Conservation (phyloP, 768 basidiomycete genomes). For the Boletus rufocinnamomeus region DNA sequence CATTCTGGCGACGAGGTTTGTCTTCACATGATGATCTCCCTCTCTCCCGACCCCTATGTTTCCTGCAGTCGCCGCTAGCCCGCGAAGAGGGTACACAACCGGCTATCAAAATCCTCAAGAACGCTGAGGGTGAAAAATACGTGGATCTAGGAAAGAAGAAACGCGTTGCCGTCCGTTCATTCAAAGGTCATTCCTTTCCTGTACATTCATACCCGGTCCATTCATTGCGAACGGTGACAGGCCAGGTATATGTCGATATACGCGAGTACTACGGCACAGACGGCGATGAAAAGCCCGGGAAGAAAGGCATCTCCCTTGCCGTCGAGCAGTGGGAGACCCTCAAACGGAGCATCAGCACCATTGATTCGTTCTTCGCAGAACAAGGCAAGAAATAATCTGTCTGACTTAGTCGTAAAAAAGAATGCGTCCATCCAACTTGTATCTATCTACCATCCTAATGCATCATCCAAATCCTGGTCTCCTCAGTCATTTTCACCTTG, state of each 20-base stretch:
- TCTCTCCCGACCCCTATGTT: slow-evolving; percentile 20
- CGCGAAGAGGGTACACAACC: slow-evolving; percentile 3
- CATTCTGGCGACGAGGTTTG: slow-evolving; percentile 9
- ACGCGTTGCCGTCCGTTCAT: slow-evolving; percentile 56
- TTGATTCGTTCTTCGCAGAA: slow-evolving; percentile 53
- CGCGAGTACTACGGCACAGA: slow-evolving; percentile 67
- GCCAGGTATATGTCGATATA: slow-evolving; percentile 62
- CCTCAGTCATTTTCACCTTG: background rate
- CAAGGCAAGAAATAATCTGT: slow-evolving; percentile 22
- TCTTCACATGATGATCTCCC: background rate
- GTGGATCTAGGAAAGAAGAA: slow-evolving; percentile 73
- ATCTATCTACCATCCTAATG: slow-evolving; percentile 7
- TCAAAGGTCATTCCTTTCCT: slow-evolving; percentile 42
- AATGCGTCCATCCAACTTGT: background rate
- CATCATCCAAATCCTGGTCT: background rate
- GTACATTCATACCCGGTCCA: slow-evolving; percentile 25
- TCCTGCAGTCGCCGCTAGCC: slow-evolving; percentile 15
- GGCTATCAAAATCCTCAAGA: slow-evolving; percentile 17
- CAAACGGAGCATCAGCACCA: slow-evolving; percentile 42
- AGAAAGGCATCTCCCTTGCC: slow-evolving; percentile 74
- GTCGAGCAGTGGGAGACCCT: slow-evolving; percentile 69
- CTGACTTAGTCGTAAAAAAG: background rate
- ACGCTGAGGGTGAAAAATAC: slow-evolving; percentile 44
- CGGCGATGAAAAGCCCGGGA: slow-evolving; percentile 72
- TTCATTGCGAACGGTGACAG: slow-evolving; percentile 34